These are phyloP conservation scores for Raphanus raphanistrum DNA, from an alignment of 345 rosid genomes.

Conservation along the genomic window DNA sequence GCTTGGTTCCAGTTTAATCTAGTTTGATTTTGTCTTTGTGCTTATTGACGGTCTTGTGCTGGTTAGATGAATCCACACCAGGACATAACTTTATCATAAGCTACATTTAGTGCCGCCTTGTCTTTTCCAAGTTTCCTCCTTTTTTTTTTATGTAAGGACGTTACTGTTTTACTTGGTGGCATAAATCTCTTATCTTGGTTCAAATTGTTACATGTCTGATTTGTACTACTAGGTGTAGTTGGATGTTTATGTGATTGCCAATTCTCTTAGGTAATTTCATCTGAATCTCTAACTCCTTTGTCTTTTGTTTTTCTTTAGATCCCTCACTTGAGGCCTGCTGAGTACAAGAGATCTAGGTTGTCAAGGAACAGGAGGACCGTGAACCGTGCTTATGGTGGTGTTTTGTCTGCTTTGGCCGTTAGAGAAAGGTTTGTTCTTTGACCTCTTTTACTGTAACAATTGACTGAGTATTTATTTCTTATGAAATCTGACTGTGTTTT, in stretches of 20 bases:
- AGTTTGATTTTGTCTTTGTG: slow-evolving; percentile 11
- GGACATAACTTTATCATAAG: slow-evolving; percentile 60
- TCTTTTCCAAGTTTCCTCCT: background rate
- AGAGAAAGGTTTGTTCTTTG: slow-evolving; percentile 65
- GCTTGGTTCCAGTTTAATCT: background rate
- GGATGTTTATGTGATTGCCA: too few relatives aligned
- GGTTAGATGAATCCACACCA: slow-evolving; percentile 32
- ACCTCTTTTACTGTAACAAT: background rate
- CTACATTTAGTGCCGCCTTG: slow-evolving; percentile 42
- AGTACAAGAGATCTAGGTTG: slow-evolving; percentile 80
- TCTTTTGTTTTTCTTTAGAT: slow-evolving; percentile 43
- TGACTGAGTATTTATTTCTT: too few relatives aligned
- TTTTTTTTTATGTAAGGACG: slow-evolving; percentile 1
- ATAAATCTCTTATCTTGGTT: background rate
- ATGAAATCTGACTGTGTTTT: background rate
- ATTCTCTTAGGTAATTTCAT: too few relatives aligned
- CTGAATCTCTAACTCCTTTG: background rate
- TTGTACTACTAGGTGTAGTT: too few relatives aligned
- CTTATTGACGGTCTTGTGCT: slow-evolving; percentile 61
- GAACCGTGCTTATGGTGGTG: slow-evolving; percentile 91
- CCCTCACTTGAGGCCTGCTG: slow-evolving; percentile 87
- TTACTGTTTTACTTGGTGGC: slow-evolving; percentile 13
- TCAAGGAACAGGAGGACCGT: slow-evolving; percentile 80
- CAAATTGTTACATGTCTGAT: too few relatives aligned
- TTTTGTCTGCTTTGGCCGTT: slow-evolving; percentile 76